Percentiles rank a stretch among this genome's conserved stretches.
Conservation (phyloP, 2,329 filamentous ascomycete genomes). For the Cladosporium sphaerospermum region DNA sequence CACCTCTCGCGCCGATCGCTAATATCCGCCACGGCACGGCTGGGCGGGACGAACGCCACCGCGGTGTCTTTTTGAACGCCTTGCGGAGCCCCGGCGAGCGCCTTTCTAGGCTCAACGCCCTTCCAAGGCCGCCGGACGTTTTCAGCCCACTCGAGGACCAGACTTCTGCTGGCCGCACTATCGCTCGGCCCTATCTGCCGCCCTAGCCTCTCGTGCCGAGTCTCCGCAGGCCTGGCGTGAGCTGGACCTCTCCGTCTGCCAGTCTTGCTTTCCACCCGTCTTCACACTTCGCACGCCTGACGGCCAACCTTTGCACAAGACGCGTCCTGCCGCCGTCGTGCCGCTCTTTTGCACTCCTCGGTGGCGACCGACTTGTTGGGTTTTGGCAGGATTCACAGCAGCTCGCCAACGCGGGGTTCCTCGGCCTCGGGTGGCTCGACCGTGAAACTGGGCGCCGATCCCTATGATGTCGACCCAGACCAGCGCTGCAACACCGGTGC, state of each 20-base stretch:
- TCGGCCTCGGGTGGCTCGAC: neutral
- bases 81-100: neutral
- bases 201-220: slow-evolving; percentile 8
- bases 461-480: slow-evolving; percentile 9
- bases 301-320: neutral
- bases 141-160: neutral
- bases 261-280: neutral
- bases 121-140: neutral
- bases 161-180: neutral
- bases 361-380: neutral
- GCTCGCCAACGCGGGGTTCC: slow-evolving; percentile 10
- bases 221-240: slow-evolving; percentile 2
- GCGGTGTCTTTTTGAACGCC: slow-evolving; percentile 1
- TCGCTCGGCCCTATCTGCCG: slow-evolving; percentile 6
- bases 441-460: slow-evolving; percentile 7
- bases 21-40: neutral
- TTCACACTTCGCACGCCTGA: neutral
- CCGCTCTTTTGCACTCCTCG: neutral
- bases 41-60: slow-evolving; percentile 1
- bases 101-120: slow-evolving; percentile 3
- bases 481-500: slow-evolving; percentile 13
- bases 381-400: slow-evolving; percentile 8
- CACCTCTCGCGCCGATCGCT: no score
- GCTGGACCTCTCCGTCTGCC: neutral
- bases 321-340: neutral